These are phyloP conservation scores for Cryphonectria naterciae DNA, from an alignment of 2,329 filamentous ascomycete genomes.

Conservation along the genomic window DNA sequence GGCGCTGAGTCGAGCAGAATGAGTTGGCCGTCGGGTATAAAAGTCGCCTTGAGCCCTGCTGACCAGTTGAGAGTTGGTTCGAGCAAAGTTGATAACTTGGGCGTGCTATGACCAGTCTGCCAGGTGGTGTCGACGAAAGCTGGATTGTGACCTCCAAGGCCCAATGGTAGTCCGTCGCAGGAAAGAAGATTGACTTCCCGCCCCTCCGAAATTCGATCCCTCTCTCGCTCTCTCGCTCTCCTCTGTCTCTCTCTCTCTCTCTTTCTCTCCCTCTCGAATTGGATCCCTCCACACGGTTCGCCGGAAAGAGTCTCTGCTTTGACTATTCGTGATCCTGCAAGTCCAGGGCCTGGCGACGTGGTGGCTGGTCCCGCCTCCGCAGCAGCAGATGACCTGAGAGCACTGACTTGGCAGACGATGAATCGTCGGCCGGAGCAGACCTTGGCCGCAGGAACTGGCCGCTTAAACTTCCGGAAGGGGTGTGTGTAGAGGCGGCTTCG, in stretches of 20 bases:
- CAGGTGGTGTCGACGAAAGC: conserved; percentile 5
- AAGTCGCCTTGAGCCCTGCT: conserved; percentile 28
- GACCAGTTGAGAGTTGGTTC: neutral
- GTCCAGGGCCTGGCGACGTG: conserved; percentile 11
- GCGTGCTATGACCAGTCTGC: conserved; percentile 3
- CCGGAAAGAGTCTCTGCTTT: conserved; percentile 13
- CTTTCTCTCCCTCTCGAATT: conserved; percentile 6
- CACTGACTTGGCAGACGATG: conserved; percentile 24
- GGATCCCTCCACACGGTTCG: conserved; percentile 19
- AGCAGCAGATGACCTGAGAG: conserved; percentile 23
- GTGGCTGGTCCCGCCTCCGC: conserved; percentile 20
- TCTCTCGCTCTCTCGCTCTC: neutral
- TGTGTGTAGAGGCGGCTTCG: neutral
- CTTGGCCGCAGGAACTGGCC: conserved; percentile 18
- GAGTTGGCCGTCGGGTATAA: conserved; percentile 26
- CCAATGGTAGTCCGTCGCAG: conserved; percentile 7
- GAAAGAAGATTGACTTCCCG: conserved; percentile 15
- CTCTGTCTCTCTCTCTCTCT: too few species aligned
- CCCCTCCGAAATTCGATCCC: conserved; percentile 18
- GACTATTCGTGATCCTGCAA: conserved; percentile 20
- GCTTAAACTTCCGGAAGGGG: conserved; percentile 11
- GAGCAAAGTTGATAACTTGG: neutral
- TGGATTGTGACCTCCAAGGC: neutral
- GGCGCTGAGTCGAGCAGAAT: conserved; percentile 26
- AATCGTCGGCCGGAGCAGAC: conserved; percentile 23